Evolutionary conservation across 495 filamentous ascomycete genomes (phyloP).

Genomic region (Xylaria castorea): DNA sequence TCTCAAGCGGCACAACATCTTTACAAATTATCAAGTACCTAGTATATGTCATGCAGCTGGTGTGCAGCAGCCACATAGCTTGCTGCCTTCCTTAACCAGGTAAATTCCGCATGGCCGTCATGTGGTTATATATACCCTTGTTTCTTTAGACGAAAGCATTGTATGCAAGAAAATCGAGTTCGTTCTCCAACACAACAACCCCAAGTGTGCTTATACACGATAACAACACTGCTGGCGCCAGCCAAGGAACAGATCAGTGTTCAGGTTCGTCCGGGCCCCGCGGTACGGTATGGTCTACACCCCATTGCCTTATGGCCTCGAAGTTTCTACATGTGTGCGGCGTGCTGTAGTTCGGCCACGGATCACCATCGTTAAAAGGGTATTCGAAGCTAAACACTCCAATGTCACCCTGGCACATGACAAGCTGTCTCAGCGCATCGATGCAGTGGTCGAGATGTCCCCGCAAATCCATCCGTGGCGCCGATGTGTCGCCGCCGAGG

Average conservation of each 20-base stretch:
- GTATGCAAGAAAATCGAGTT: background rate
- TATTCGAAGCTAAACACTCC: constrained; percentile 59
- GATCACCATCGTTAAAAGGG: constrained; percentile 46
- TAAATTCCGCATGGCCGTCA: background rate
- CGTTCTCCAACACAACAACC: no score
- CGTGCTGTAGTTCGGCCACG: constrained; percentile 57
- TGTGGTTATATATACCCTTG: background rate
- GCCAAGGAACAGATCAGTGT: constrained; percentile 26
- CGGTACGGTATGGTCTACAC: constrained; percentile 55
- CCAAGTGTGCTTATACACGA: background rate
- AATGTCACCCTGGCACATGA: constrained; percentile 59
- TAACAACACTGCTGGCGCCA: background rate
- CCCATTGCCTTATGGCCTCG: constrained; percentile 56
- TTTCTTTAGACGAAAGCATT: background rate
- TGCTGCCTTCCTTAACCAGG: background rate
- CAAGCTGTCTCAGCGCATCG: constrained; percentile 56
- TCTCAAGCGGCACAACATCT: background rate
- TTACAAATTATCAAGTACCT: background rate
- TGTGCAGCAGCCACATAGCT: background rate
- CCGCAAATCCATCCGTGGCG: constrained; percentile 36
- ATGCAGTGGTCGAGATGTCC: constrained; percentile 57
- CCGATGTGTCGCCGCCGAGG: constrained; percentile 47
- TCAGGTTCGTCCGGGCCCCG: constrained; percentile 41
- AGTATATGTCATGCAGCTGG: background rate
- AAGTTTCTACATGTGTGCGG: constrained; percentile 59